Conservation (phyloP, 169 alveolate species). For the Plasmodium reichenowi region DNA sequence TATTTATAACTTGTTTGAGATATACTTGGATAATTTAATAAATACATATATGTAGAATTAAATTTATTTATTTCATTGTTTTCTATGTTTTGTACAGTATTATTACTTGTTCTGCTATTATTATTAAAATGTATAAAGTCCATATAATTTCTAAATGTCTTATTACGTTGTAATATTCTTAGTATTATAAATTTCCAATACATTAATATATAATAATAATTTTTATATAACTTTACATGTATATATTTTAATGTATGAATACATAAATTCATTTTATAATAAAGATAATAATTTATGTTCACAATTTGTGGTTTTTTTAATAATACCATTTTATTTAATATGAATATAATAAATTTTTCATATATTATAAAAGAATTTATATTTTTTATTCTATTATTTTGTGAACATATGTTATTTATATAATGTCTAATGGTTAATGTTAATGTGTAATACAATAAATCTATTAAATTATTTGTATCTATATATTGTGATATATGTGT, state of each 20-base stretch:
- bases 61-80: neutral
- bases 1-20: conserved; percentile 65
- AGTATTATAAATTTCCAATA: conserved; percentile 47
- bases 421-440: conserved; percentile 8
- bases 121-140: conserved; percentile 21
- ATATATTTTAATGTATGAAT: conserved; percentile 21
- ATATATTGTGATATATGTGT: conserved; percentile 15
- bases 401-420: neutral
- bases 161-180: conserved; percentile 9
- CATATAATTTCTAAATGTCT: conserved; percentile 50
- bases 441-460: conserved; percentile 20
- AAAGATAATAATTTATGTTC: conserved; percentile 22
- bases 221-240: conserved; percentile 22
- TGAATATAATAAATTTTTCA: conserved; percentile 31
- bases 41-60: neutral
- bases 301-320: conserved; percentile 36
- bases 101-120: neutral
- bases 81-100: neutral
- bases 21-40: conserved; percentile 40
- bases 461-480: conserved; percentile 34
- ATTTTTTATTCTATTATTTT: neutral
- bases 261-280: conserved; percentile 33
- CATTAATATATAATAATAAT: conserved; percentile 47
- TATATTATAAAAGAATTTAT: neutral
- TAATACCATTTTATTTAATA: conserved; percentile 40